Evolutionary conservation across 768 basidiomycete genomes (phyloP).

Genomic region (Mycena haematopus): DNA sequence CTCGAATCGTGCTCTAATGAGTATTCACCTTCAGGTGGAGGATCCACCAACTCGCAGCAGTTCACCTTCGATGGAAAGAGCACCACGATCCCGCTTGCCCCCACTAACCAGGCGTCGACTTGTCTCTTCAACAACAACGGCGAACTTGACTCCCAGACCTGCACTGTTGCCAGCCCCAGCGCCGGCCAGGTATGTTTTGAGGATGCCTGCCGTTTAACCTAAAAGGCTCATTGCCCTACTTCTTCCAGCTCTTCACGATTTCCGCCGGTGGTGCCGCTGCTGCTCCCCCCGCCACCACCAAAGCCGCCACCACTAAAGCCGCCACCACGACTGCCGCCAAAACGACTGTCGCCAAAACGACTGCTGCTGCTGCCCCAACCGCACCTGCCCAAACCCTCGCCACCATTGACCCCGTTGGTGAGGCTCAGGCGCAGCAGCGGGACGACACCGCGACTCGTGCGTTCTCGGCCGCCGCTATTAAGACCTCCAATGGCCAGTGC

Average conservation of each 20-base stretch:
- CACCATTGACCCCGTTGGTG: constrained; percentile 26
- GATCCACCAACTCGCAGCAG: constrained; percentile 30
- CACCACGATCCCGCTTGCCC: constrained; percentile 19
- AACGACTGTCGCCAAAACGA: not conserved
- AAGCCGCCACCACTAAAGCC: not conserved
- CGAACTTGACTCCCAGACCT: constrained; percentile 20
- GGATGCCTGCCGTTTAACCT: too few relatives aligned
- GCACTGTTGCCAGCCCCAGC: constrained; percentile 14
- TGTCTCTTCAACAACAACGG: constrained; percentile 29
- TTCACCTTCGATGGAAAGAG: constrained; percentile 26
- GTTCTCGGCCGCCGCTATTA: constrained; percentile 24
- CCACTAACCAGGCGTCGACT: constrained; percentile 20
- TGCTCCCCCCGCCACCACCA: not conserved
- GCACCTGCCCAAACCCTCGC: constrained; percentile 2
- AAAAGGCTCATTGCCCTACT: not conserved
- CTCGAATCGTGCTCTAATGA: not conserved
- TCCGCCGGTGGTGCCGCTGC: constrained; percentile 2
- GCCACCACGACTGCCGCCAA: not conserved
- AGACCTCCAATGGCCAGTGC: constrained; percentile 33
- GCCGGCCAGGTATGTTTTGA: constrained; percentile 13
- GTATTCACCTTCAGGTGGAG: constrained; percentile 8
- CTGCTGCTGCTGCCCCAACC: not conserved
- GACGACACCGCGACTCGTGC: constrained; percentile 36
- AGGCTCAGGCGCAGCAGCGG: constrained; percentile 30
- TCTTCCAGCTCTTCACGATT: constrained; percentile 30